phyloP scores from a whole-genome alignment of 805 yeast genomes.

The Wickerhamomyces pijperi region DNA sequence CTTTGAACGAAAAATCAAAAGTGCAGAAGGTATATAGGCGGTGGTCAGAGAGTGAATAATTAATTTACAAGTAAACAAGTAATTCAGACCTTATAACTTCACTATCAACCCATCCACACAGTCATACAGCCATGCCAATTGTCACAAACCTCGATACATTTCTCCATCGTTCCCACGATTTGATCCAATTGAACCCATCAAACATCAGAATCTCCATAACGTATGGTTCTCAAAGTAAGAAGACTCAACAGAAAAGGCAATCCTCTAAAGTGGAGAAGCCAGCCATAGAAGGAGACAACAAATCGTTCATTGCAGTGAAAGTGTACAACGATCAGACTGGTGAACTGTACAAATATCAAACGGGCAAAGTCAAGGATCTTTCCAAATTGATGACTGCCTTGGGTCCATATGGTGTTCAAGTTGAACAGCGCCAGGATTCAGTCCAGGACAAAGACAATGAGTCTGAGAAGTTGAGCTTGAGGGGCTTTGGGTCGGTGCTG shows the following conservation, averaged over 20 bases:
- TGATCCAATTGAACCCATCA: constrained; percentile 12
- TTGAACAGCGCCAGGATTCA: constrained; percentile 1
- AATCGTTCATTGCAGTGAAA: constrained; percentile 32
- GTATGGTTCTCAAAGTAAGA: constrained; percentile 15
- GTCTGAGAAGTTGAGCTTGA: constrained; percentile 3
- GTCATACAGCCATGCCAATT: no score
- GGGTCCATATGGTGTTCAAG: constrained; percentile 50
- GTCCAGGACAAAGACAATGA: not conserved
- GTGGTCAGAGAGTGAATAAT: no score
- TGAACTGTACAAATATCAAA: constrained; percentile 42
- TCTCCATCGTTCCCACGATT: constrained; percentile 13
- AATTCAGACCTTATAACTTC: no score
- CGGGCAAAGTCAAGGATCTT: constrained; percentile 56
- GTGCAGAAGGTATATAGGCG: no score
- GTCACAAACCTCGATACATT: constrained; percentile 8
- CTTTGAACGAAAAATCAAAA: no score
- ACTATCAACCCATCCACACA: no score
- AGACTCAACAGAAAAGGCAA: constrained; percentile 6
- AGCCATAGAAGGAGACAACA: not conserved
- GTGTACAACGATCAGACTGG: constrained; percentile 59
- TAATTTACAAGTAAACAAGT: no score
- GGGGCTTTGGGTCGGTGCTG: constrained; percentile 15
- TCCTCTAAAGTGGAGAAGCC: constrained; percentile 3
- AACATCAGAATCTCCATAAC: constrained; percentile 18
- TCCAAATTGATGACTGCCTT: constrained; percentile 60